Evolutionary conservation across 1,284 basidiomycete genomes (phyloP).

Genomic region (Ustilago trichophora): DNA sequence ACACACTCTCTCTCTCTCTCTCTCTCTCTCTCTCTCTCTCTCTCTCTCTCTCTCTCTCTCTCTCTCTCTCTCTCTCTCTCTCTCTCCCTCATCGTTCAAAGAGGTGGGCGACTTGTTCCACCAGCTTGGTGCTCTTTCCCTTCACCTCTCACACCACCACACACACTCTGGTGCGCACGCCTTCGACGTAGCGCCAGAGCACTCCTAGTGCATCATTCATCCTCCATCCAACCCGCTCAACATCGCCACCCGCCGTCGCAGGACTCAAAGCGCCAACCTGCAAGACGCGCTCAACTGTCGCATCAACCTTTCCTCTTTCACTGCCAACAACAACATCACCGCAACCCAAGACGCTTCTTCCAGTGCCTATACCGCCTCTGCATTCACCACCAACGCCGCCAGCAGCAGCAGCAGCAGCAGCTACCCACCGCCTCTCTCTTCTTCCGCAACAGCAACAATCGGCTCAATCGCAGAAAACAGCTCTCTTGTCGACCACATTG

Average conservation of each 20-base stretch:
- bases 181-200: slow-evolving; percentile 35
- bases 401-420: slow-evolving; percentile 15
- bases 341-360: too few relatives aligned
- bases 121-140: too few relatives aligned
- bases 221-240: slow-evolving; percentile 44
- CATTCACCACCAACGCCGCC: background rate
- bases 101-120: too few relatives aligned
- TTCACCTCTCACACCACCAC: background rate
- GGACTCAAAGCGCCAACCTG: slow-evolving; percentile 50
- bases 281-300: slow-evolving; percentile 53
- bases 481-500: slow-evolving; percentile 27
- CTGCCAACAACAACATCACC: slow-evolving; percentile 1
- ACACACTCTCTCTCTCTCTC: too few relatives aligned
- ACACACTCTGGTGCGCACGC: slow-evolving; percentile 35
- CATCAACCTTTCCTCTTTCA: slow-evolving; percentile 38
- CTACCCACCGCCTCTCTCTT: slow-evolving; percentile 18
- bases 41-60: too few relatives aligned
- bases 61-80: too few relatives aligned
- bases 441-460: background rate
- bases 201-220: slow-evolving; percentile 28
- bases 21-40: too few relatives aligned
- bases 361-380: too few relatives aligned
- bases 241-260: slow-evolving; percentile 46
- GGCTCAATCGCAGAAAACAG: slow-evolving; percentile 1
- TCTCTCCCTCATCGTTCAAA: too few relatives aligned